These are phyloP conservation scores for Chaetomiaceae sp. DNA, from an alignment of 2,329 filamentous ascomycete species.

Conservation along the genomic window DNA sequence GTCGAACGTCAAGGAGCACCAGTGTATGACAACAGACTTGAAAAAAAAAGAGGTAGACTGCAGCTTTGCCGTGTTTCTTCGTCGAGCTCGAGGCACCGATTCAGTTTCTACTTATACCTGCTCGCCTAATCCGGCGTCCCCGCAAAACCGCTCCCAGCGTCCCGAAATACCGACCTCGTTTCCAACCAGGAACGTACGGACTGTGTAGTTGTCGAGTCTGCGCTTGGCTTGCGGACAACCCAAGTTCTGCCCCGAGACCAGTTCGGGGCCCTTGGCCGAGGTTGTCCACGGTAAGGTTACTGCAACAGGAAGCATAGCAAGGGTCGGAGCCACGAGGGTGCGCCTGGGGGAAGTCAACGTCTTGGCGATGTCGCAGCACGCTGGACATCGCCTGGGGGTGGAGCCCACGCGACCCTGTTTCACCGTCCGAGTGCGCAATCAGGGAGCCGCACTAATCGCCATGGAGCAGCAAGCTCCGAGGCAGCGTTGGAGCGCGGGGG, in stretches of 20 bases:
- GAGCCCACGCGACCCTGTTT: background rate
- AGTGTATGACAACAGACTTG: background rate
- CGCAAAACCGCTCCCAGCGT: background rate
- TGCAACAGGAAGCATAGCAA: conserved; percentile 12
- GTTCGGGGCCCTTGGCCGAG: conserved; percentile 17
- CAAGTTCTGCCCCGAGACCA: background rate
- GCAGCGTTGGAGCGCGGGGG: background rate
- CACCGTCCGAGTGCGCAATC: background rate
- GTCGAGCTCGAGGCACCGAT: too few relatives aligned
- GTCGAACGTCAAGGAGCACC: background rate
- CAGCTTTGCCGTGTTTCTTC: too few relatives aligned
- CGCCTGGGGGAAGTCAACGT: background rate
- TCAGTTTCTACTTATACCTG: background rate
- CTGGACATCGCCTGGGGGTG: background rate
- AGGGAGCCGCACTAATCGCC: conserved; percentile 15
- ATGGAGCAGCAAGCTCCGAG: conserved; percentile 18
- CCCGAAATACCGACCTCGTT: background rate
- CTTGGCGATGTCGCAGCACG: conserved; percentile 13
- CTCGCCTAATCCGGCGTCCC: background rate
- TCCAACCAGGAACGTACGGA: too few relatives aligned
- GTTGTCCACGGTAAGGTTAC: conserved; percentile 12
- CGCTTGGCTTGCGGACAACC: background rate
- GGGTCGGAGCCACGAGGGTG: conserved; percentile 4
- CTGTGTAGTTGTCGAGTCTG: too few relatives aligned
- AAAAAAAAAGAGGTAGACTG: too few relatives aligned